These are phyloP conservation scores for Termitomyces sp. DNA, from an alignment of 768 basidiomycete species.

Conservation along the genomic window DNA sequence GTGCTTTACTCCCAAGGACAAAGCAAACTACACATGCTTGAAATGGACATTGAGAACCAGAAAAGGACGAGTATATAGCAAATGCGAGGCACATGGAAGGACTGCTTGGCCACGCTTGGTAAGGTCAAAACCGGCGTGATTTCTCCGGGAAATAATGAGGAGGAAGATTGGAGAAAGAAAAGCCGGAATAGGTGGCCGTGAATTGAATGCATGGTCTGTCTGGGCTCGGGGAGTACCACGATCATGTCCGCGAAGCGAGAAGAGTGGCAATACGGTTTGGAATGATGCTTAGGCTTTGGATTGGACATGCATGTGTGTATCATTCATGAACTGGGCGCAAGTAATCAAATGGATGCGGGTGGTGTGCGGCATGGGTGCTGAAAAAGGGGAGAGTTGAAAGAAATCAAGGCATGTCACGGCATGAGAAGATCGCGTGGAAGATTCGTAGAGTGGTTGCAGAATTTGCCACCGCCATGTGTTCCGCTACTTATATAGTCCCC, in stretches of 20 bases:
- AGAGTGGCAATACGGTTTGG: constrained; percentile 12
- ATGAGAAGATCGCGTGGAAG: constrained; percentile 27
- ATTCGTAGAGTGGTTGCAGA: constrained; percentile 10
- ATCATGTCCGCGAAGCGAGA: constrained; percentile 26
- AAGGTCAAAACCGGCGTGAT: constrained; percentile 10
- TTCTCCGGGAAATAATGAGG: constrained; percentile 8
- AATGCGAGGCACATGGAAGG: background rate
- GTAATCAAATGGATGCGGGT: constrained; percentile 13
- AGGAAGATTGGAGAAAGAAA: constrained; percentile 5
- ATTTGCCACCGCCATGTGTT: constrained; percentile 34
- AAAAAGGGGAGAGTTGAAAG: constrained; percentile 14
- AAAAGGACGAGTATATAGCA: background rate
- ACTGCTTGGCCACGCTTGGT: background rate
- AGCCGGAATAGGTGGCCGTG: constrained; percentile 12
- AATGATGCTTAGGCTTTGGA: constrained; percentile 10
- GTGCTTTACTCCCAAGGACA: constrained; percentile 2
- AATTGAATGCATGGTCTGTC: constrained; percentile 2
- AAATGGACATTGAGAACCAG: constrained; percentile 3
- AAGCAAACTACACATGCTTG: constrained; percentile 6
- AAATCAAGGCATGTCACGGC: constrained; percentile 28
- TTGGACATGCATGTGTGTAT: constrained; percentile 12
- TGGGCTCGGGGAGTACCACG: constrained; percentile 24
- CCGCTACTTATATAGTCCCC: constrained; percentile 27
- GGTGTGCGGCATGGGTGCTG: constrained; percentile 15
- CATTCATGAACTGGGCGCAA: constrained; percentile 10